Base-by-base conservation (phyloP, 2,329 filamentous ascomycete genomes). In the Alternaria sp. region DNA sequence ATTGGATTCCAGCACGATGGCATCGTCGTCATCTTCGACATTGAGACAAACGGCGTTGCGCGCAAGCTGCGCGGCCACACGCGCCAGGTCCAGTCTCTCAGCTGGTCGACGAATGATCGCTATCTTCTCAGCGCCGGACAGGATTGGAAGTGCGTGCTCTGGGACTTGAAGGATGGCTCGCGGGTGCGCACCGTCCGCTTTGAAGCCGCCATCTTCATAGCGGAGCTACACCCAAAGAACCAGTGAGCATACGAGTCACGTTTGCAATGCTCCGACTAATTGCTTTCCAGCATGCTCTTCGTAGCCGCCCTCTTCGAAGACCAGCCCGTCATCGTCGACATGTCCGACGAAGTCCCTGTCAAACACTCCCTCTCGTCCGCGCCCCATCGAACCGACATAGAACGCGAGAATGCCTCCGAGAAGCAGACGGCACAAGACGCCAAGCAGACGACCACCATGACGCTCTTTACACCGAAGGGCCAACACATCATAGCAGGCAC, bases 31-130 rank as follows among this genome's bases (percentile, higher is more conserved):
- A 91, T 99, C 50, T 99, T 97, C 86, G 96, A 99, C 77, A 89
- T 98, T 54, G 96, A 99, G 81, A 99, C 96, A 10, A 97, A 96
- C 86, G 95, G 96, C 40, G 93, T 98, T 5, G 96, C 96, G 62
- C 91, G 93, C 76, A 99, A 98, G 82, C 85, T 99, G 67, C 89
- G 93, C 69, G 96, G 95, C 12, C 96, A 99, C 81, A 97, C 92
- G 54, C 90, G 93, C 76, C 95, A 96, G 77, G 94, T 99, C 61
- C 95, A 97, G 72, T 97, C 93, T 55, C 81, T 99, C 64, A 97
- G 94, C 83, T 99, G 96, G 96, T 97, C 95, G 56, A 87, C 91
- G 72, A 93, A 93, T 81, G 95, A 96, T 25, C 88, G 93, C 69
- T 98, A 97, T 80, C 85, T 99, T 56, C 87, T 99, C 61, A 97